These are phyloP conservation scores for Smallanthus sonchifolius DNA, from an alignment of 129 eudicot species.

Conservation along the genomic window DNA sequence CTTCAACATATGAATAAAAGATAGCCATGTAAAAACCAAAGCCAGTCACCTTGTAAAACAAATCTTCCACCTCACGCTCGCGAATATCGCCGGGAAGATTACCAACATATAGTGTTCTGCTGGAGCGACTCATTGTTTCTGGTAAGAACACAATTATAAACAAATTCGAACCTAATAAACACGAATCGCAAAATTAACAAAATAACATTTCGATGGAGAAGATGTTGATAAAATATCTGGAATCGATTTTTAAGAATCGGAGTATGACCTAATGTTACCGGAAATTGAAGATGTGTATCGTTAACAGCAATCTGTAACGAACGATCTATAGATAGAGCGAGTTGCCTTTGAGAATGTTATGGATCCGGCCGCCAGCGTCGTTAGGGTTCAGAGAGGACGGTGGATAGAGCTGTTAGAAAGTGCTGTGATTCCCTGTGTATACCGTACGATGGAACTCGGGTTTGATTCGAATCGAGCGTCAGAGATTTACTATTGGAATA, in stretches of 20 bases:
- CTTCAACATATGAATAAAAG: background rate
- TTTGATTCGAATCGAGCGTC: constrained; percentile 19
- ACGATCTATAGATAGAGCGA: background rate
- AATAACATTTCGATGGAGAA: too few species aligned
- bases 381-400: constrained; percentile 32
- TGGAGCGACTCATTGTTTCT: constrained; percentile 66
- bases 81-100: constrained; percentile 96
- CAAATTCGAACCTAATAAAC: background rate
- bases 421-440: constrained; percentile 12
- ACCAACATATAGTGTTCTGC: constrained; percentile 76
- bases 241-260: too few species aligned
- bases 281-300: too few species aligned
- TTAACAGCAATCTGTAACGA: background rate
- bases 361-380: constrained; percentile 29
- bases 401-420: background rate
- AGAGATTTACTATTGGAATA: background rate
- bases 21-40: constrained; percentile 1
- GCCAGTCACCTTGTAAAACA: constrained; percentile 69
- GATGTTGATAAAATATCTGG: too few species aligned
- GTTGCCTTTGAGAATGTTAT: constrained; percentile 9
- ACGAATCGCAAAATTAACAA: background rate
- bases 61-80: constrained; percentile 91
- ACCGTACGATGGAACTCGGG: constrained; percentile 11
- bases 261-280: too few species aligned
- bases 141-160: background rate